Evolutionary conservation across 331 rosid species (phyloP).

Genomic region (Rosa hybrid): DNA sequence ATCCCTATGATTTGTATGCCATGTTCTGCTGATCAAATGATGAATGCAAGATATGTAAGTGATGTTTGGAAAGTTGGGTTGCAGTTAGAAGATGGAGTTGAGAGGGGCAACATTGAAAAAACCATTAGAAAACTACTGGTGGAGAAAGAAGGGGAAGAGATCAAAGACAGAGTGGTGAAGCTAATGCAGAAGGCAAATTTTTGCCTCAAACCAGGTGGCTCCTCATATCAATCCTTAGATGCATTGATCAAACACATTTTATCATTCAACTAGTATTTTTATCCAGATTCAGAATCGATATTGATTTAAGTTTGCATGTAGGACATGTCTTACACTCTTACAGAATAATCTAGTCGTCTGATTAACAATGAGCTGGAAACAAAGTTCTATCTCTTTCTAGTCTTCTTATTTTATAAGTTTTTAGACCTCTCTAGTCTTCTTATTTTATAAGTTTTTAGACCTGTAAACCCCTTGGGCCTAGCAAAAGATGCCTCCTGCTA

Average conservation of each 20-base stretch:
- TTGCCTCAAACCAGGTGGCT: conserved; percentile 40
- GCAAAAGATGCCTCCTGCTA: too few relatives aligned
- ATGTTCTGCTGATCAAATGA: conserved; percentile 37
- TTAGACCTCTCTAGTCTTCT: too few relatives aligned
- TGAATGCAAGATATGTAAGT: conserved; percentile 48
- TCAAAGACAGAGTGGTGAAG: conserved; percentile 30
- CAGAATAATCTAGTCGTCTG: too few relatives aligned
- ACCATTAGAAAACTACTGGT: conserved; percentile 30
- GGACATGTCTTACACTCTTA: too few relatives aligned
- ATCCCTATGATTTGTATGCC: conserved; percentile 52
- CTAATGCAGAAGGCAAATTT: conserved; percentile 31
- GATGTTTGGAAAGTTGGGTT: conserved; percentile 49
- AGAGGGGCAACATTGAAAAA: conserved; percentile 38
- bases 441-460: too few relatives aligned
- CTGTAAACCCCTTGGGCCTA: too few relatives aligned
- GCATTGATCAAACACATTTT: conserved; percentile 34
- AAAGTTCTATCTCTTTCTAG: too few relatives aligned
- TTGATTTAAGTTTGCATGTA: neutral
- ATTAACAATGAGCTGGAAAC: too few relatives aligned
- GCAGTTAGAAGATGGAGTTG: conserved; percentile 20
- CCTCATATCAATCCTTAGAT: conserved; percentile 33
- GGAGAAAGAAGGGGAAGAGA: conserved; percentile 38
- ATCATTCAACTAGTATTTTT: neutral
- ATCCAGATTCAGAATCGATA: neutral
- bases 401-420: too few relatives aligned